Percentiles rank a stretch among this genome's conserved stretches.
phyloP scores from a whole-genome alignment of 176 grass and related monocot species.

The Elymus sibiricus region DNA sequence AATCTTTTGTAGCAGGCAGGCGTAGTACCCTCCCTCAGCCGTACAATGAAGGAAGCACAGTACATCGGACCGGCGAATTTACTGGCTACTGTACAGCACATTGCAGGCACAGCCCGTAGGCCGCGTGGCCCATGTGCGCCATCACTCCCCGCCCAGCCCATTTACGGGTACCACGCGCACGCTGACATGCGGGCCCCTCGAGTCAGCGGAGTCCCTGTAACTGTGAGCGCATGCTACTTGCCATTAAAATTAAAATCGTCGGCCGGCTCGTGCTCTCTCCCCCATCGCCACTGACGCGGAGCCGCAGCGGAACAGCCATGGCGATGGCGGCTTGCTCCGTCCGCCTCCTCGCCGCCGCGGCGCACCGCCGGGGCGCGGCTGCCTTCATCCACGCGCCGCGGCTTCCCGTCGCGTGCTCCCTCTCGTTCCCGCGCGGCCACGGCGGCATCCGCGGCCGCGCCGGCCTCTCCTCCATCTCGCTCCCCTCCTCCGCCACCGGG shows the following conservation, averaged over 20 bases:
- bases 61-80: not conserved
- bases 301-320: constrained; percentile 24
- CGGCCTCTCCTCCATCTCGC: constrained; percentile 26
- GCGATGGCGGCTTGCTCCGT: constrained; percentile 58
- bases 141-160: not conserved
- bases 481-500: constrained; percentile 13
- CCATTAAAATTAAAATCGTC: constrained; percentile 5
- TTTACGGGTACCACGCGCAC: too few species aligned
- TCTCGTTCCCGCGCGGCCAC: constrained; percentile 32
- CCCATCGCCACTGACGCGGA: not conserved
- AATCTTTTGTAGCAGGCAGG: too few species aligned
- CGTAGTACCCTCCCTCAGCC: not conserved
- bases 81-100: not conserved
- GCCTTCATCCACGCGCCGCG: not conserved
- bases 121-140: constrained; percentile 9
- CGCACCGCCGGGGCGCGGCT: constrained; percentile 15
- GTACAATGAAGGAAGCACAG: not conserved
- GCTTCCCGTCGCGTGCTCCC: not conserved
- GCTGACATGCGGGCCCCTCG: too few species aligned
- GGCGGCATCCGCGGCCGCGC: constrained; percentile 25
- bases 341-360: constrained; percentile 33
- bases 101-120: not conserved
- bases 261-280: not conserved
- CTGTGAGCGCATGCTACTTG: not conserved
- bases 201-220: not conserved